Conservation (phyloP, 1,139 yeast genomes). For the Kodamaea suecica region DNA sequence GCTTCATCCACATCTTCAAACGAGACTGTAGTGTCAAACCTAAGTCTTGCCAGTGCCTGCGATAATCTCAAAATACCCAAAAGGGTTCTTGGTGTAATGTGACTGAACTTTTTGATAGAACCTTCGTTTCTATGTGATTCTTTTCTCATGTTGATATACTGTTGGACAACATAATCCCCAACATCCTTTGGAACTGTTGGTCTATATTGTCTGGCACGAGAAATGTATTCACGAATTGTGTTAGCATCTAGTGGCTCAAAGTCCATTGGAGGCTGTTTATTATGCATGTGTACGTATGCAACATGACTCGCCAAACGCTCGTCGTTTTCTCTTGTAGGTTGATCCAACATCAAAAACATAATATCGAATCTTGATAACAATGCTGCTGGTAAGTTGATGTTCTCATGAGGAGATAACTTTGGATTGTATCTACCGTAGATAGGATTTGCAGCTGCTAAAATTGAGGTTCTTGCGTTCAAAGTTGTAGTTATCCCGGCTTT, state of each 20-base stretch:
- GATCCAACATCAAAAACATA: slow-evolving; percentile 80
- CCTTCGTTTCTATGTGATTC: slow-evolving; percentile 80
- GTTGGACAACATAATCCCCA: slow-evolving; percentile 82
- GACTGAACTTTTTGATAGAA: slow-evolving; percentile 76
- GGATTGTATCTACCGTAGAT: slow-evolving; percentile 94
- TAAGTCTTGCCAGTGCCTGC: slow-evolving; percentile 88
- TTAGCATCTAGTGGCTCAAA: slow-evolving; percentile 75
- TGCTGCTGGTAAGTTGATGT: slow-evolving; percentile 96
- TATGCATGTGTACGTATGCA: slow-evolving; percentile 92
- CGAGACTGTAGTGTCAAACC: slow-evolving; percentile 71
- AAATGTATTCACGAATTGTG: slow-evolving; percentile 83
- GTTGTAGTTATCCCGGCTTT: slow-evolving; percentile 98
- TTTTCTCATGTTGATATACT: slow-evolving; percentile 89
- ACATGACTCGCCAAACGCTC: slow-evolving; percentile 90
- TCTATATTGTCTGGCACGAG: slow-evolving; percentile 78
- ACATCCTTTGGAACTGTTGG: slow-evolving; percentile 87
- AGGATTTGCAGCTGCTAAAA: slow-evolving; percentile 98
- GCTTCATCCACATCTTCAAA: slow-evolving; percentile 94
- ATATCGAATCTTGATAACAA: slow-evolving; percentile 92
- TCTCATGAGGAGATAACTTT: slow-evolving; percentile 85
- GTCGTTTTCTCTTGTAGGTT: slow-evolving; percentile 77
- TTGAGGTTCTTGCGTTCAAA: slow-evolving; percentile 91
- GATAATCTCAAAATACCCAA: slow-evolving; percentile 89
- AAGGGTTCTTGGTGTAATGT: slow-evolving; percentile 92
- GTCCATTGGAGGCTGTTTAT: slow-evolving; percentile 75